These are phyloP conservation scores for Dothideomycetes sp. DNA, from an alignment of 2,329 filamentous ascomycete genomes.

Conservation along the genomic window DNA sequence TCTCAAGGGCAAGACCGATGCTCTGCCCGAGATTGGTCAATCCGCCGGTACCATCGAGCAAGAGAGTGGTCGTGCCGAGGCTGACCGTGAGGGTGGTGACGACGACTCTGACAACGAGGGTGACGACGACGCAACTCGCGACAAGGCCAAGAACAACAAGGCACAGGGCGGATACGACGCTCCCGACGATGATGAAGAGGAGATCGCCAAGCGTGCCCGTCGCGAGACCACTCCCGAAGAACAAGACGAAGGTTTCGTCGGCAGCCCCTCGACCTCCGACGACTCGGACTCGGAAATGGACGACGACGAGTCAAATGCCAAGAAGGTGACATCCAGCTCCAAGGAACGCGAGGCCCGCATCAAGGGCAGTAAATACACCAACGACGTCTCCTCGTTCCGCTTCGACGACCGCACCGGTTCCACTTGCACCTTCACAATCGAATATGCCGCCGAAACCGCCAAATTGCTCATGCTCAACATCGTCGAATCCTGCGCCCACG, in stretches of 20 bases:
- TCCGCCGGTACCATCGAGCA: conserved; percentile 49
- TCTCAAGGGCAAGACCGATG: conserved; percentile 51
- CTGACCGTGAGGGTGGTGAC: conserved; percentile 46
- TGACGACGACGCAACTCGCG: conserved; percentile 50
- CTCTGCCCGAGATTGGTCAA: conserved; percentile 67
- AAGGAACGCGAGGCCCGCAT: conserved; percentile 54
- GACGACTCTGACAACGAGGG: conserved; percentile 58
- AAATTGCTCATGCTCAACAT: conserved; percentile 91
- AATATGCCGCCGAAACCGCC: conserved; percentile 68
- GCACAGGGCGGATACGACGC: conserved; percentile 80
- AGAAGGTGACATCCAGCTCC: conserved; percentile 28
- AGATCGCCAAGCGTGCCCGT: conserved; percentile 56
- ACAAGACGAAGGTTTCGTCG: conserved; percentile 51
- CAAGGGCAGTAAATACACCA: conserved; percentile 45
- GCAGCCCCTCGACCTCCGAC: conserved; percentile 34
- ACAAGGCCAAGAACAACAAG: conserved; percentile 67
- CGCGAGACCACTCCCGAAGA: conserved; percentile 50
- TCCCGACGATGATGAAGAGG: conserved; percentile 85
- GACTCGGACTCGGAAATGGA: conserved; percentile 24
- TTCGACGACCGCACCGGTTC: conserved; percentile 67
- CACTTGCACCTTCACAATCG: conserved; percentile 73
- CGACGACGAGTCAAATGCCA: conserved; percentile 33
- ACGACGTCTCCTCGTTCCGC: conserved; percentile 64
- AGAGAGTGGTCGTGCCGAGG: conserved; percentile 33
- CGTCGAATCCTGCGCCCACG: conserved; percentile 69